phyloP scores from a whole-genome alignment of 306 rosid genomes.

The Trichosanthes truncata region DNA sequence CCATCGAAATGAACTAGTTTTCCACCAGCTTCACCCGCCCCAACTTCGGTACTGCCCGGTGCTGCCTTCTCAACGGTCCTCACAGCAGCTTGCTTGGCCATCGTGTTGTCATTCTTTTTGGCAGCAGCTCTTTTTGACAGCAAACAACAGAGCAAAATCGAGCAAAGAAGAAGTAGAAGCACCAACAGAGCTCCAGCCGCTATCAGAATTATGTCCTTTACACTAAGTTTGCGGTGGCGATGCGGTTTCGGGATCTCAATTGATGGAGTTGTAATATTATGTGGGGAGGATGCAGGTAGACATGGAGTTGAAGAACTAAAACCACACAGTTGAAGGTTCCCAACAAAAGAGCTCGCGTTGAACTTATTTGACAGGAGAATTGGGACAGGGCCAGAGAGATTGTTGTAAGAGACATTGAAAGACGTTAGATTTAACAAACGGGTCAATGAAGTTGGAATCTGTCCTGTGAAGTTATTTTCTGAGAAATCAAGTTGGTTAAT shows the following conservation, averaged over 20 bases:
- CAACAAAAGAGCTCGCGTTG: conserved; percentile 75
- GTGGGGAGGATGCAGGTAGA: conserved; percentile 44
- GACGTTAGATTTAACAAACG: conserved; percentile 47
- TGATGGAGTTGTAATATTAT: conserved; percentile 43
- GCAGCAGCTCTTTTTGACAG: conserved; percentile 47
- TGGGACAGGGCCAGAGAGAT: conserved; percentile 80
- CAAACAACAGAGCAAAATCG: conserved; percentile 60
- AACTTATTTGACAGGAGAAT: conserved; percentile 49
- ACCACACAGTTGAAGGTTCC: conserved; percentile 79
- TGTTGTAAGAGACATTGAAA: conserved; percentile 80
- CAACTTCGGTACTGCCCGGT: conserved; percentile 30
- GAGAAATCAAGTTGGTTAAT: conserved; percentile 57
- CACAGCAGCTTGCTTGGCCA: conserved; percentile 25
- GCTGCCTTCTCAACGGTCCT: conserved; percentile 41
- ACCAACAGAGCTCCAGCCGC: conserved; percentile 65
- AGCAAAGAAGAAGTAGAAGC: conserved; percentile 59
- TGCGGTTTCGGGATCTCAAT: conserved; percentile 19
- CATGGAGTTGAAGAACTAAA: conserved; percentile 49
- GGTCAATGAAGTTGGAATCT: conserved; percentile 57
- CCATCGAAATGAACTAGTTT: conserved; percentile 83
- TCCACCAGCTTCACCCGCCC: conserved; percentile 69
- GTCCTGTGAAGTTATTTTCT: conserved; percentile 43
- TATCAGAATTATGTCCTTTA: conserved; percentile 74
- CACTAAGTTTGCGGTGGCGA: conserved; percentile 43
- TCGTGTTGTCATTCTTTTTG: conserved; percentile 27